A percentile compares a stretch with the other conserved stretches of the same genome.
phyloP scores from a whole-genome alignment of 2,329 filamentous ascomycete species.

The Decorospora gaudefroyi region DNA sequence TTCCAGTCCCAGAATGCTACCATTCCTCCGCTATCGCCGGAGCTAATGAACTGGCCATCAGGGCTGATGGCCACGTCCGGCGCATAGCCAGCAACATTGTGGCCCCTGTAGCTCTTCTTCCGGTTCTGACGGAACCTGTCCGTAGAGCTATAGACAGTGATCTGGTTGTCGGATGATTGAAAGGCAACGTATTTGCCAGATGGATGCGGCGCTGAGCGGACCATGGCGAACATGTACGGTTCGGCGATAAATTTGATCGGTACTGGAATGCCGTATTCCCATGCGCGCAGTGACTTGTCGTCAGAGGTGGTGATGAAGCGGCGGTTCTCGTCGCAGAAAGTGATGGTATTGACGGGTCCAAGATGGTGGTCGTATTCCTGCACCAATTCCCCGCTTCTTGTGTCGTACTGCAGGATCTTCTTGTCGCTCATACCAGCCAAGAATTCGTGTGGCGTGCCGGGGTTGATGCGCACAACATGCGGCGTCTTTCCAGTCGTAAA shows the following conservation, averaged over 20 bases:
- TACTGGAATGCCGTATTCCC: slow-evolving; percentile 98
- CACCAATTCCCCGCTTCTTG: slow-evolving; percentile 76
- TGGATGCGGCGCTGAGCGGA: slow-evolving; percentile 80
- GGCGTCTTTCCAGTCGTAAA: slow-evolving; percentile 95
- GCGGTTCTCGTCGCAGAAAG: slow-evolving; percentile 90
- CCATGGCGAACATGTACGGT: slow-evolving; percentile 97
- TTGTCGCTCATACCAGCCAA: slow-evolving; percentile 97
- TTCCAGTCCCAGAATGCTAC: slow-evolving; percentile 99
- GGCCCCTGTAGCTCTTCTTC: slow-evolving; percentile 94
- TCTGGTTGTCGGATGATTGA: slow-evolving; percentile 93
- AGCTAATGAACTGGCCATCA: slow-evolving; percentile 88
- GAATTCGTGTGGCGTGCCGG: slow-evolving; percentile 83
- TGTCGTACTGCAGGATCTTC: slow-evolving; percentile 98
- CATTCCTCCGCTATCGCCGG: slow-evolving; percentile 84
- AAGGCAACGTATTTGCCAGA: slow-evolving; percentile 93
- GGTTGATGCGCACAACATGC: slow-evolving; percentile 93
- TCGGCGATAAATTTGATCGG: slow-evolving; percentile 98
- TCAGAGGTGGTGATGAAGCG: slow-evolving; percentile 98
- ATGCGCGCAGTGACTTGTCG: slow-evolving; percentile 92
- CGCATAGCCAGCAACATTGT: slow-evolving; percentile 93
- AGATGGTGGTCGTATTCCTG: slow-evolving; percentile 99
- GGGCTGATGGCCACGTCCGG: slow-evolving; percentile 87
- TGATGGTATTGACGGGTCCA: slow-evolving; percentile 96
- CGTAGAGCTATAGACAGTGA: slow-evolving; percentile 90
- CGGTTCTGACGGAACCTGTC: slow-evolving; percentile 97